A percentile compares a stretch with the other conserved stretches of the same genome.
Evolutionary conservation across 2,329 filamentous ascomycete genomes (phyloP).

Genomic region (Neocucurbitaria cava): DNA sequence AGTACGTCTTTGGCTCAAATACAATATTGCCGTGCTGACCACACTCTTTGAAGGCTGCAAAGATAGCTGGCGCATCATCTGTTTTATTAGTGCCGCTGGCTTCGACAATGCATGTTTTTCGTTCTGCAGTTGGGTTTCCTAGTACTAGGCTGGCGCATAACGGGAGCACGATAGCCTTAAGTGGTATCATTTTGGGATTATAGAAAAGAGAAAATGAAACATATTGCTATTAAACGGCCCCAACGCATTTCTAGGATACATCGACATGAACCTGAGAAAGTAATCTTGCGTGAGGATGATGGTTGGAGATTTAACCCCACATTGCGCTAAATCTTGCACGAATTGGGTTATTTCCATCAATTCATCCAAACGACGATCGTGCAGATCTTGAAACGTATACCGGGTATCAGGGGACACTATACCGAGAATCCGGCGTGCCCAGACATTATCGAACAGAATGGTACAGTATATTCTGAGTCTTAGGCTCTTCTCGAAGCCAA

Average conservation of each 20-base stretch:
- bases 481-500: no score
- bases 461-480: no score
- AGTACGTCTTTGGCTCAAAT: constrained; percentile 31
- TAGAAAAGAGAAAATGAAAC: neutral
- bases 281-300: no score
- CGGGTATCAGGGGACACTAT: neutral
- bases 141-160: neutral
- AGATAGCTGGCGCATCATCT: constrained; percentile 37
- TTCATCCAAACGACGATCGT: neutral
- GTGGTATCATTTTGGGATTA: constrained; percentile 2
- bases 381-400: neutral
- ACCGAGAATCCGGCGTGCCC: neutral
- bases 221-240: neutral
- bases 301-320: neutral
- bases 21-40: constrained; percentile 27
- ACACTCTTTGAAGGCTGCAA: constrained; percentile 32
- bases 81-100: constrained; percentile 25
- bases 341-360: constrained; percentile 1
- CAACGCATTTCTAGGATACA: neutral
- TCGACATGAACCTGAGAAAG: neutral
- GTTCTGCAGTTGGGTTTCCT: neutral
- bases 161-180: neutral
- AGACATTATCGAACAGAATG: no score
- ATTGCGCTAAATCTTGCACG: neutral
- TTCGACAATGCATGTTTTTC: constrained; percentile 23